Base-by-base conservation (phyloP, 2,329 filamentous ascomycete species). In the Aciculosporium take region DNA sequence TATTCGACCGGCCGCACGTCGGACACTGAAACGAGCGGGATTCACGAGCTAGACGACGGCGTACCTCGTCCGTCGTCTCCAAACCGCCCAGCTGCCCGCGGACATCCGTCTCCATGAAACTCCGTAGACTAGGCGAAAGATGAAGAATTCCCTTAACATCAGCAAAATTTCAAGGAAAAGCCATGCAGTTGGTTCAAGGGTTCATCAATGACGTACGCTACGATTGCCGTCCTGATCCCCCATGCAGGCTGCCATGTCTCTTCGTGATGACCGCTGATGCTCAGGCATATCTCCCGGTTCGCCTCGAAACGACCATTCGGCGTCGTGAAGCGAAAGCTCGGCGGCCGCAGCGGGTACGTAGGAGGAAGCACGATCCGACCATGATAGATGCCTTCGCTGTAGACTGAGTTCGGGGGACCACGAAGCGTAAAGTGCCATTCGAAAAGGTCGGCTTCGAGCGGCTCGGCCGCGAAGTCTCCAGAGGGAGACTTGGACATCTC, bases 341-440 rank as follows among this genome's bases (percentile, higher is more conserved):
- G 91, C 1, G 91, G 91, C 1, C 88, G 84, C 3, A 95, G 75
- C 0, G 91, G 91, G 61, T 98, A 98, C 2, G 82, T 77, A 0
- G 87, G 75, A 1, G 91, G 91, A 1, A 98, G 77, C 30, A 88
- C 74, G 58, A 98, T 96, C 55, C 89, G 86, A 44, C 91, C 91
- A 63, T 98, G 91, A 67, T 96, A 98, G 54, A 95, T 75, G 37
- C 91, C 91, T 25, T 71, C 67, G 34, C 77, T 76, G 64, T 88
- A 95, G 29, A 80, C 76, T 0, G 86, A 88, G 25, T 75, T 69
- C 0, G 89, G 89, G 0, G 89, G 88, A 0, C 91, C 91, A 39
- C 81, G 78, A n/a, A 98, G 71, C 0, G 91, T 98, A 65, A 96
- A 98, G 67, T 98, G 91, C 91, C 91, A 98, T 64, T 96, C 88